Base-by-base conservation (phyloP, 805 yeast genomes). In the Metschnikowia peoriensis region DNA sequence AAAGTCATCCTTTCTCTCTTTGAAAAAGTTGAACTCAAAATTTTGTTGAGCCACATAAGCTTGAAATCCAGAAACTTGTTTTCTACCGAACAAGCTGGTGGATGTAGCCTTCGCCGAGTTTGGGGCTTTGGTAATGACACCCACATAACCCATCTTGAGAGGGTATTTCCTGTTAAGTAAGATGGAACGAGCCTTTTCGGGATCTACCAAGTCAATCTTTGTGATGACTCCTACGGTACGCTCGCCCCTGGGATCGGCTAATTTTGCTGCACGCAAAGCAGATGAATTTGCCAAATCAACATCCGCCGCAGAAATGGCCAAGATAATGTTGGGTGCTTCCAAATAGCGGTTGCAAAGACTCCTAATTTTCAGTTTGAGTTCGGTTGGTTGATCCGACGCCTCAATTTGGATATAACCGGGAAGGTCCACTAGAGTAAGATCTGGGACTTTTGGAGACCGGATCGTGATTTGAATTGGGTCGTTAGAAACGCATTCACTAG, bases 391-490 rank as follows among this genome's bases (percentile, higher is more conserved):
- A 68, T 93, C 98, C 1, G 96, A 92, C 2, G 98, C 96, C 66
- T 94, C 97, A 6, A 94, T 84, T 68, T 94, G 99, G 58, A 94
- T 96, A 66, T 94, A 94, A 8, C 99, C 99, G 0, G 99, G 99
- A 54, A 94, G 76, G 74, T 94, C 99, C 16, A 96, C 97, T 58
- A 94, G 73, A 0, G 97, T 89, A 50, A 94, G 76, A 71, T 96
- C 99, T 0, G 99, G 79, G 7, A 93, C 96, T 51, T 71, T 72
- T 4, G 98, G 96, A 1, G 98, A 93, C 69, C 85, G 86, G 42
- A 94, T 89, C 1, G 96, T 88, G 44, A 94, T 77, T 68, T 91
- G 96, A 51, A 94, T 94, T 6, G 99, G 98, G 62, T 93, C 98
- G 54, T 84, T 88, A 28, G 97, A 88, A 28, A 94, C 88, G 16